Evolutionary conservation across 805 yeast species (phyloP).

Genomic region (Myxozyma geophila): DNA sequence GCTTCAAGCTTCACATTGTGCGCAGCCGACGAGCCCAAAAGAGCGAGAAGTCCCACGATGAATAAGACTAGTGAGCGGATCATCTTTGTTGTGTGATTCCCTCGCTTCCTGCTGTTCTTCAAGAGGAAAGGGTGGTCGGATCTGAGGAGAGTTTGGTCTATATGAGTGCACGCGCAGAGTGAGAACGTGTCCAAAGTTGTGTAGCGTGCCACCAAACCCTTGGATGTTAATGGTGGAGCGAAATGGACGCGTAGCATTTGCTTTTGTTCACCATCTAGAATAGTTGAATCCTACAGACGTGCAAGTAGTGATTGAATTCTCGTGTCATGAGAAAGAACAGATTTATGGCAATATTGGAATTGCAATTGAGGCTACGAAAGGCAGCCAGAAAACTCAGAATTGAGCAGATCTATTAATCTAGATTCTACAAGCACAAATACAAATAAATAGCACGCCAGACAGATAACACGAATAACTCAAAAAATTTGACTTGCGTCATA

Average conservation of each 20-base stretch:
- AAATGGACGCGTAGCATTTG: background rate
- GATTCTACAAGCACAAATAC: background rate
- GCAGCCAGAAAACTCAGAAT: too few relatives aligned
- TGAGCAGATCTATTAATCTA: too few relatives aligned
- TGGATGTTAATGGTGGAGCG: background rate
- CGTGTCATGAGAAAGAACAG: too few relatives aligned
- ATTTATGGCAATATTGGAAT: too few relatives aligned
- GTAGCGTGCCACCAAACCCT: background rate
- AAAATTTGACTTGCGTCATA: background rate
- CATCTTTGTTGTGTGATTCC: background rate
- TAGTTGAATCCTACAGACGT: too few relatives aligned
- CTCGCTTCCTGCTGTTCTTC: background rate
- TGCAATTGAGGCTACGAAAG: too few relatives aligned
- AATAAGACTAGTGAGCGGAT: background rate
- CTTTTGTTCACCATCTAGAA: too few relatives aligned
- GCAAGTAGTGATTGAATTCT: too few relatives aligned
- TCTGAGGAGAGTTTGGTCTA: background rate
- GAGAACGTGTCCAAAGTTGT: background rate
- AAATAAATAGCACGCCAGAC: too few relatives aligned
- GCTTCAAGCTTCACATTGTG: conserved; percentile 38
- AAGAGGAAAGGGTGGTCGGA: background rate
- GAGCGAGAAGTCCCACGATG: background rate
- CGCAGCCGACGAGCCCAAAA: conserved; percentile 20
- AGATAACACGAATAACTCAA: background rate
- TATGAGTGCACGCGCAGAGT: background rate